These are phyloP conservation scores for Aschersonia sp. DNA, from an alignment of 2,329 filamentous ascomycete genomes.

Conservation along the genomic window DNA sequence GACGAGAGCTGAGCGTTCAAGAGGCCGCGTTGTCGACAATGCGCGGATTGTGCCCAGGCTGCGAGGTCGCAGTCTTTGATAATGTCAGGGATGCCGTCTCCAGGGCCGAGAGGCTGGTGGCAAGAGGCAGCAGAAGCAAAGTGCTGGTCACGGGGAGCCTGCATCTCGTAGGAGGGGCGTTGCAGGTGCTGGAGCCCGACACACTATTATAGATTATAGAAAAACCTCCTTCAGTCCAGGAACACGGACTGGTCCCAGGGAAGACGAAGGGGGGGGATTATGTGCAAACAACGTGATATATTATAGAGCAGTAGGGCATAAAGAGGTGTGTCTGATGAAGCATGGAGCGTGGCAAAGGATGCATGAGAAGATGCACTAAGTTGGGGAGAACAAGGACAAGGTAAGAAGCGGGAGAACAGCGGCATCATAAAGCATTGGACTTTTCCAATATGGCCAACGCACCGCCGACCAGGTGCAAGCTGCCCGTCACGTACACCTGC, in stretches of 20 bases:
- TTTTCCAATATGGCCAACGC: conserved; percentile 34
- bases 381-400: too few species aligned
- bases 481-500: conserved; percentile 43
- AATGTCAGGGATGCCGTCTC: conserved; percentile 59
- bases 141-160: conserved; percentile 71
- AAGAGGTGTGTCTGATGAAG: too few species aligned
- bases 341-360: too few species aligned
- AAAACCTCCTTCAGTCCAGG: not conserved
- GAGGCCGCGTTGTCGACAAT: conserved; percentile 48
- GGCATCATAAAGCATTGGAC: conserved; percentile 23
- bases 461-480: conserved; percentile 47
- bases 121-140: conserved; percentile 18
- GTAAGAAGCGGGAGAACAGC: not conserved
- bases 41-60: conserved; percentile 34
- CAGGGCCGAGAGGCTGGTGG: conserved; percentile 30
- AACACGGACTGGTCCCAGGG: too few species aligned
- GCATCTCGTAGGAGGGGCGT: conserved; percentile 66
- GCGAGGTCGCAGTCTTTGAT: conserved; percentile 35
- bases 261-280: too few species aligned
- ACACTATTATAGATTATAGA: conserved; percentile 14
- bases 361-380: too few species aligned
- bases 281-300: not conserved
- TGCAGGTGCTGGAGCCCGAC: conserved; percentile 52
- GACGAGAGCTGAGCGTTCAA: conserved; percentile 44
- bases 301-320: too few species aligned